A percentile compares a stretch with the other conserved stretches of the same genome.
phyloP scores from a whole-genome alignment of 306 rosid species.

The Quercus parvula region DNA sequence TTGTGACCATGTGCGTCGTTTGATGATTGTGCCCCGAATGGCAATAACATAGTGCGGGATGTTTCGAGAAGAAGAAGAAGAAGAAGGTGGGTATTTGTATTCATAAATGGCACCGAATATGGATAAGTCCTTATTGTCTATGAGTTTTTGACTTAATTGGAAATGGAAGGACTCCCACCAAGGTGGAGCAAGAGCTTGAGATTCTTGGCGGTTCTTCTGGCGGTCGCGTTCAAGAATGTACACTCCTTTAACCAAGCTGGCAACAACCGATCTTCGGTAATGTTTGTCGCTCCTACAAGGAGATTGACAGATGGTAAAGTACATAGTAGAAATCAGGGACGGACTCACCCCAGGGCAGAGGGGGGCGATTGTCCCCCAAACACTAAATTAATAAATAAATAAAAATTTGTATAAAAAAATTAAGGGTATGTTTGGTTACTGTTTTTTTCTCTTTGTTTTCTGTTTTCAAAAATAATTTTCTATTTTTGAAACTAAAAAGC shows the following conservation, averaged over 20 bases:
- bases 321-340: too few species aligned
- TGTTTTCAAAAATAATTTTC: too few species aligned
- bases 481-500: too few species aligned
- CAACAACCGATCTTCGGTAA: slow-evolving; percentile 16
- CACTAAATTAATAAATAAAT: too few species aligned
- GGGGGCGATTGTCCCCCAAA: too few species aligned
- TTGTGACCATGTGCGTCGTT: not conserved
- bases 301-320: too few species aligned
- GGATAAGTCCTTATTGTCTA: slow-evolving; percentile 3
- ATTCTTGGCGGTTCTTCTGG: slow-evolving; percentile 3
- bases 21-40: slow-evolving; percentile 15
- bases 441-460: too few species aligned
- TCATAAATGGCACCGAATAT: slow-evolving; percentile 18
- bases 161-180: slow-evolving; percentile 35
- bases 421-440: too few species aligned
- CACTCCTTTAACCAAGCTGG: slow-evolving; percentile 23
- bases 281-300: slow-evolving; percentile 1
- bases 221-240: slow-evolving; percentile 11
- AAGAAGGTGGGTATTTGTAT: not conserved
- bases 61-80: not conserved
- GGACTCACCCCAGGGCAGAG: too few species aligned
- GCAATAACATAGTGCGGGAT: slow-evolving; percentile 30
- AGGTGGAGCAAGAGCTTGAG: slow-evolving; percentile 5
- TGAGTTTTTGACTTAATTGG: not conserved
- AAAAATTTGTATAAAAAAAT: too few species aligned